A percentile compares a stretch with the other conserved stretches of the same genome.
phyloP scores from a whole-genome alignment of 2,329 filamentous ascomycete species.

The Chalara sp. region DNA sequence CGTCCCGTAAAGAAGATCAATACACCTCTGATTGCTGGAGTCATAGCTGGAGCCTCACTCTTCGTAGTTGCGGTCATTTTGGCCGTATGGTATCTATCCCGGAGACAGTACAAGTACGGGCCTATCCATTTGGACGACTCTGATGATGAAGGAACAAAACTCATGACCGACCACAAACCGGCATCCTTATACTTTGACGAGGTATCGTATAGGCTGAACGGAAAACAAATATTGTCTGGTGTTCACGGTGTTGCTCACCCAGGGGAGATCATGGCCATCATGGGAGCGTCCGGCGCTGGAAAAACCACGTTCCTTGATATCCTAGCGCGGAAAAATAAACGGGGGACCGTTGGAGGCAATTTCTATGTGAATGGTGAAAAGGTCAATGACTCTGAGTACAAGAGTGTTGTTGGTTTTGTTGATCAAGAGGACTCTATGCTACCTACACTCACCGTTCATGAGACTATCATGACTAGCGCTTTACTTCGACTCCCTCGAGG shows the following conservation, averaged over 20 bases:
- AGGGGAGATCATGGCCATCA: constrained; percentile 94
- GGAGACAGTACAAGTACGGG: constrained; percentile 63
- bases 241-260: constrained; percentile 85
- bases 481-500: constrained; percentile 84
- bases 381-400: constrained; percentile 77
- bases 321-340: constrained; percentile 92
- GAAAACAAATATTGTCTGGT: constrained; percentile 73
- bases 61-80: constrained; percentile 87
- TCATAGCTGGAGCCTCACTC: constrained; percentile 79
- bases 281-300: constrained; percentile 95
- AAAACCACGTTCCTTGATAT: constrained; percentile 98
- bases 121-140: constrained; percentile 81
- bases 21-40: constrained; percentile 87
- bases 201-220: constrained; percentile 79
- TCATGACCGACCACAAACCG: constrained; percentile 88
- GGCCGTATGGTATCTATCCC: constrained; percentile 78
- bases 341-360: constrained; percentile 68
- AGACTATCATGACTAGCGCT: constrained; percentile 93
- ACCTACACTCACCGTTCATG: constrained; percentile 91
- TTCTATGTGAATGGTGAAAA: constrained; percentile 94
- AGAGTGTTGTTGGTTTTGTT: constrained; percentile 89
- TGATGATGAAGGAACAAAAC: constrained; percentile 77
- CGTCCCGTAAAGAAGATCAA: constrained; percentile 92
- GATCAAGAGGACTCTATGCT: constrained; percentile 98
- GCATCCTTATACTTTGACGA: constrained; percentile 84